A percentile compares a stretch with the other conserved stretches of the same genome.
Conservation (phyloP, 257 asterid genomes). For the Nicotiana undulata region DNA sequence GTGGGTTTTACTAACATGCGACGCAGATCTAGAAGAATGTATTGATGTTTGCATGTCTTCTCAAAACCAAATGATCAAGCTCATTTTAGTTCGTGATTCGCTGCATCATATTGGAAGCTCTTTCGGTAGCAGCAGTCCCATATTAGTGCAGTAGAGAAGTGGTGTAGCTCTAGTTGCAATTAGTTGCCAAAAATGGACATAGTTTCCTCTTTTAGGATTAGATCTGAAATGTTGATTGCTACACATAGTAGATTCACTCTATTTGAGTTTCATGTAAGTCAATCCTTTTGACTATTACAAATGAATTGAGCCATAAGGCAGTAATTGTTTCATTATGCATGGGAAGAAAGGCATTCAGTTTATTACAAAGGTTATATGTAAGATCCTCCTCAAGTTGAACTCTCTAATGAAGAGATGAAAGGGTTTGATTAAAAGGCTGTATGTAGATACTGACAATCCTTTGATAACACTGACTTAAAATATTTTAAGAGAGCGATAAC, state of each 20-base stretch:
- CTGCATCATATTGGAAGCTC: constrained; percentile 40
- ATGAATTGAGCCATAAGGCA: not conserved
- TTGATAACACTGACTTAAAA: too few species aligned
- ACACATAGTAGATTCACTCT: not conserved
- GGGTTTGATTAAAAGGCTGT: too few species aligned
- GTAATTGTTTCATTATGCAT: not conserved
- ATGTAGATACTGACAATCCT: too few species aligned
- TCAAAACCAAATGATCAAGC: constrained; percentile 49
- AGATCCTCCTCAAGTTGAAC: too few species aligned
- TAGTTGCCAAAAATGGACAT: not conserved
- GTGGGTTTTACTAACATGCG: constrained; percentile 82
- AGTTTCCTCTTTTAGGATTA: not conserved
- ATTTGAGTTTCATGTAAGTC: constrained; percentile 2
- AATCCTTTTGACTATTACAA: not conserved
- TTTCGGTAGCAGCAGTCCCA: constrained; percentile 26
- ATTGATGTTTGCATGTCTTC: constrained; percentile 48
- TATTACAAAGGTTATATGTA: too few species aligned
- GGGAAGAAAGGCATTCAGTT: too few species aligned
- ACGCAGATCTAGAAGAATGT: constrained; percentile 87
- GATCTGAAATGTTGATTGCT: constrained; percentile 1
- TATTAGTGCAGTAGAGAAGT: constrained; percentile 3
- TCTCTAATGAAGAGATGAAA: too few species aligned
- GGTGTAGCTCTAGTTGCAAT: not conserved
- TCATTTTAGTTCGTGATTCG: constrained; percentile 31
- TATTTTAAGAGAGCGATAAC: too few species aligned